Evolutionary conservation across 1,139 yeast genomes (phyloP).

Genomic region (Debaryomyces singareniensis): DNA sequence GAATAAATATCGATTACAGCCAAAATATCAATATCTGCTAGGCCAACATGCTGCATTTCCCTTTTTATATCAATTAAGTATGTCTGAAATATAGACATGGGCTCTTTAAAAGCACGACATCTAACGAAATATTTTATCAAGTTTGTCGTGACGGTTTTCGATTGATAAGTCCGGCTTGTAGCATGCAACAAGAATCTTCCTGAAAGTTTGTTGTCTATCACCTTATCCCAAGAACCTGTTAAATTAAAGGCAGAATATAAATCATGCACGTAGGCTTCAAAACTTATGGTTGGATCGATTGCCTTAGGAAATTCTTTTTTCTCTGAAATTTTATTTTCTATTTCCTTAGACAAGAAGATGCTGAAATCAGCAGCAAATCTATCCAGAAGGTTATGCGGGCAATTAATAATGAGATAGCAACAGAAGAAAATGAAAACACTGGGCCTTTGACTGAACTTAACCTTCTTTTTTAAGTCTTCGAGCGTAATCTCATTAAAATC

Average conservation of each 20-base stretch:
- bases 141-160: constrained; percentile 26
- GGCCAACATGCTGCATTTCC: constrained; percentile 28
- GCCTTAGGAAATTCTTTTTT: constrained; percentile 31
- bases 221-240: constrained; percentile 14
- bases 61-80: constrained; percentile 28
- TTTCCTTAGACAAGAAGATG: constrained; percentile 17
- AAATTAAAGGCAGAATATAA: constrained; percentile 26
- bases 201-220: constrained; percentile 22
- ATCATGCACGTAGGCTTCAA: constrained; percentile 27
- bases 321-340: constrained; percentile 15
- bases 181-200: constrained; percentile 28
- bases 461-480: too few relatives aligned
- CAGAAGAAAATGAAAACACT: constrained; percentile 10
- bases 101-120: constrained; percentile 37
- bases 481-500: neutral
- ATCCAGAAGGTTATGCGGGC: constrained; percentile 9
- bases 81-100: constrained; percentile 37
- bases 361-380: constrained; percentile 28
- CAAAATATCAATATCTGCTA: constrained; percentile 27
- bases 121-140: constrained; percentile 31
- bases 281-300: constrained; percentile 11
- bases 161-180: constrained; percentile 33
- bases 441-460: constrained; percentile 15
- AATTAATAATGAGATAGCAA: constrained; percentile 4
- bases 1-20: constrained; percentile 32